A percentile compares a stretch with the other conserved stretches of the same genome.
Conservation (phyloP, 1,284 basidiomycete genomes). For the Irpex sp. region DNA sequence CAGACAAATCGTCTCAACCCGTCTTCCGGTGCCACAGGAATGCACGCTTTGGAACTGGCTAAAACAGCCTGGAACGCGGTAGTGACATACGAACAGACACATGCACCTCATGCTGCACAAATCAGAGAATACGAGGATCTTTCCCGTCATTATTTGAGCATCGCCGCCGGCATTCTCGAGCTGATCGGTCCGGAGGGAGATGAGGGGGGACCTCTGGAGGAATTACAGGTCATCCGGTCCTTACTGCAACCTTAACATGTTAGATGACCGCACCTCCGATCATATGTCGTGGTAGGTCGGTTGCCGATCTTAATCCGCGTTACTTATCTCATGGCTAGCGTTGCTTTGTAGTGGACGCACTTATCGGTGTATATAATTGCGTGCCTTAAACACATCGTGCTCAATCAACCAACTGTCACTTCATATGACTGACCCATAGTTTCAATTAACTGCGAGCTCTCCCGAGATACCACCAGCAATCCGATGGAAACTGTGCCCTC, state of each 20-base stretch:
- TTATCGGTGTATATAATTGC: neutral
- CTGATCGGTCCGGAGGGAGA: constrained; percentile 60
- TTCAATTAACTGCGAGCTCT: neutral
- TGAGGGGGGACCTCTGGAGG: constrained; percentile 51
- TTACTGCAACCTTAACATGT: constrained; percentile 17
- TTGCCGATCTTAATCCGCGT: neutral
- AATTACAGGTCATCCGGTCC: constrained; percentile 41
- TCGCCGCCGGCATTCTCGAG: constrained; percentile 38
- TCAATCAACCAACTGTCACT: neutral
- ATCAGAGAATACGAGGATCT: neutral
- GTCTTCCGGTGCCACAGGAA: constrained; percentile 36
- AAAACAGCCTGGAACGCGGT: constrained; percentile 71
- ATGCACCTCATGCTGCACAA: constrained; percentile 10
- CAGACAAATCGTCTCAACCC: neutral
- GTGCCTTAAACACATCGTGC: neutral
- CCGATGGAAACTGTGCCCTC: too few species aligned
- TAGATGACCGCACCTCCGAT: too few species aligned
- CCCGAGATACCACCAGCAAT: neutral
- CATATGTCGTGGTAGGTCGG: neutral
- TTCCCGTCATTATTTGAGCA: constrained; percentile 34
- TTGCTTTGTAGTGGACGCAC: neutral
- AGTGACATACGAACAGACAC: constrained; percentile 22
- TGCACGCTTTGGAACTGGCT: constrained; percentile 70
- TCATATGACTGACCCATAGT: too few species aligned
- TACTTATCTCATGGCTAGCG: neutral